phyloP scores from a whole-genome alignment of 176 grass and related monocot species.

The Paspalum notatum region DNA sequence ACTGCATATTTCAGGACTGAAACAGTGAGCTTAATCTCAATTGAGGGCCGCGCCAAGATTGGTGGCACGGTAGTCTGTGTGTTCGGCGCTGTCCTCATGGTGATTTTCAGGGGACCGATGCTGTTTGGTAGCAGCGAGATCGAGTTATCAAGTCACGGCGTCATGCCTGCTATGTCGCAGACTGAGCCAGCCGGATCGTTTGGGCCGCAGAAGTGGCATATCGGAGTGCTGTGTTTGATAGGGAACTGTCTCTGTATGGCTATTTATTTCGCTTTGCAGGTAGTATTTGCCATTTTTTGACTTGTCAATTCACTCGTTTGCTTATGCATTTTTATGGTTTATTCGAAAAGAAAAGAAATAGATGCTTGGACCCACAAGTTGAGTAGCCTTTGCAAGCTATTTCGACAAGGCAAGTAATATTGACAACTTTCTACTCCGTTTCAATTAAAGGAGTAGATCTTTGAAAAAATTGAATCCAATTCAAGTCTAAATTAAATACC shows the following conservation, averaged over 20 bases:
- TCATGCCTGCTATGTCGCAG: constrained; percentile 48
- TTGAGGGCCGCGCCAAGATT: constrained; percentile 66
- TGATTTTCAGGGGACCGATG: constrained; percentile 70
- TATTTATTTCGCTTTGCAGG: constrained; percentile 85
- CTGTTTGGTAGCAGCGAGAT: constrained; percentile 55
- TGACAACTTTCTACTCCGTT: background rate
- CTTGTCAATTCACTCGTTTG: background rate
- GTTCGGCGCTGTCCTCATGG: constrained; percentile 75
- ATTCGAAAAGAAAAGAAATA: background rate
- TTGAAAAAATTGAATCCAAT: background rate
- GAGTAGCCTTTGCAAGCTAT: constrained; percentile 16
- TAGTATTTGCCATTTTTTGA: constrained; percentile 32
- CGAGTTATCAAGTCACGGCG: constrained; percentile 39
- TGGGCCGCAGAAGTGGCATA: constrained; percentile 73
- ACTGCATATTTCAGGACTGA: constrained; percentile 63
- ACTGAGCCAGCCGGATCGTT: constrained; percentile 44
- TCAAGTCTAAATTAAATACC: background rate
- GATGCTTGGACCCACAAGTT: background rate
- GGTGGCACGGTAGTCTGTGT: constrained; percentile 76
- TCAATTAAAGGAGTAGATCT: background rate
- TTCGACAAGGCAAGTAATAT: constrained; percentile 14
- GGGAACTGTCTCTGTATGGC: constrained; percentile 90
- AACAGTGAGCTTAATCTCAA: constrained; percentile 56
- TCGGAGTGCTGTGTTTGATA: constrained; percentile 82
- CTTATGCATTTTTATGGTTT: background rate